phyloP scores from a whole-genome alignment of 73 alveolate species.

The Tetrahymena malaccensis region DNA sequence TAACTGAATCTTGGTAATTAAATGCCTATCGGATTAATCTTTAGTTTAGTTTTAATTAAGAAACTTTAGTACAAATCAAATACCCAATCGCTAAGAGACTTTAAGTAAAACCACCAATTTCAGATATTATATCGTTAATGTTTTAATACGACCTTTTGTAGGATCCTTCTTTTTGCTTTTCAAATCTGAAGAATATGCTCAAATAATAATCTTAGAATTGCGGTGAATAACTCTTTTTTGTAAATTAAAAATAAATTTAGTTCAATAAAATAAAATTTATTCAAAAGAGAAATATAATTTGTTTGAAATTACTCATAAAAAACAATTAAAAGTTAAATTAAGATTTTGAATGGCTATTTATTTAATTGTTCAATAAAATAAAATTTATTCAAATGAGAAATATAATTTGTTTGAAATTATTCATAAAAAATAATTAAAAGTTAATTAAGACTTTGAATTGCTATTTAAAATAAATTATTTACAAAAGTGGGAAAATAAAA shows the following conservation, averaged over 20 bases:
- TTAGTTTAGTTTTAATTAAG: background rate
- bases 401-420: too few relatives aligned
- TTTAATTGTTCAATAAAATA: too few relatives aligned
- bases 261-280: too few relatives aligned
- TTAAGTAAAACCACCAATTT: background rate
- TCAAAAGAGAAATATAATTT: background rate
- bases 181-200: background rate
- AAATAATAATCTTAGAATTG: background rate
- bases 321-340: background rate
- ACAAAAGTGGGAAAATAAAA: too few relatives aligned
- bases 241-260: too few relatives aligned
- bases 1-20: background rate
- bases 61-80: background rate
- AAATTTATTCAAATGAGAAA: too few relatives aligned
- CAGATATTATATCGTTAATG: background rate
- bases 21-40: background rate
- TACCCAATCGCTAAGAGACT: background rate
- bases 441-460: too few relatives aligned
- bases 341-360: too few relatives aligned
- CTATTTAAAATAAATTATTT: too few relatives aligned
- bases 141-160: background rate
- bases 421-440: too few relatives aligned
- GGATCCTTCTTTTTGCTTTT: background rate
- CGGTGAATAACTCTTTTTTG: background rate
- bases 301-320: background rate